Conservation (phyloP, 2,329 filamentous ascomycete genomes). For the Pseudophaeomoniella oleicola region DNA sequence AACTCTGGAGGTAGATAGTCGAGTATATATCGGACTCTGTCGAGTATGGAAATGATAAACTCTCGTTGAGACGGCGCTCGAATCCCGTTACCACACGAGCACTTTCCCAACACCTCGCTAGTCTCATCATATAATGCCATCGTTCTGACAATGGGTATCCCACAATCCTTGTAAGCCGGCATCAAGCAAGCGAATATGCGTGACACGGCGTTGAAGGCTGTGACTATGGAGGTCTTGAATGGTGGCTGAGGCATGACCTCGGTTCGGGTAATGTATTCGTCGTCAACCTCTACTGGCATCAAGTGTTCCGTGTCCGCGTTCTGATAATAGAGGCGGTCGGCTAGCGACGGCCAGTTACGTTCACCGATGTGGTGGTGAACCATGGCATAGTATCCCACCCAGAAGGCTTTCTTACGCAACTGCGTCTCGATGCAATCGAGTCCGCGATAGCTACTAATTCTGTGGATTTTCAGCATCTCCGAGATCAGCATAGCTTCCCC, state of each 20-base stretch:
- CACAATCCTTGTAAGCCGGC: constrained; percentile 2
- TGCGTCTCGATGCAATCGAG: constrained; percentile 20
- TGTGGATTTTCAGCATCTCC: constrained; percentile 15
- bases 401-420: constrained; percentile 22
- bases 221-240: constrained; percentile 11
- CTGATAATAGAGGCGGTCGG: constrained; percentile 15
- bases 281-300: constrained; percentile 18
- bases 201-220: constrained; percentile 16
- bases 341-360: constrained; percentile 9
- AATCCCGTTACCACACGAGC: constrained; percentile 4
- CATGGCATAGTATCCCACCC: constrained; percentile 20
- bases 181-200: constrained; percentile 13
- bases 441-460: constrained; percentile 16
- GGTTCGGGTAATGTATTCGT: constrained; percentile 17
- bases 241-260: constrained; percentile 2
- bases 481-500: constrained; percentile 1
- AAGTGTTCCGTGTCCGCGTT: constrained; percentile 18
- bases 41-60: constrained; percentile 14
- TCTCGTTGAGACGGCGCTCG: constrained; percentile 5
- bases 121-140: not conserved
- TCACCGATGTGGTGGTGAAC: constrained; percentile 11
- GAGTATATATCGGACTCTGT: constrained; percentile 17
- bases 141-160: not conserved
- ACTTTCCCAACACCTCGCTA: constrained; percentile 1
- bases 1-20: constrained; percentile 14